Evolutionary conservation across 352 stramenopile species (phyloP).

Genomic region (Thraustochytrium sp.): DNA sequence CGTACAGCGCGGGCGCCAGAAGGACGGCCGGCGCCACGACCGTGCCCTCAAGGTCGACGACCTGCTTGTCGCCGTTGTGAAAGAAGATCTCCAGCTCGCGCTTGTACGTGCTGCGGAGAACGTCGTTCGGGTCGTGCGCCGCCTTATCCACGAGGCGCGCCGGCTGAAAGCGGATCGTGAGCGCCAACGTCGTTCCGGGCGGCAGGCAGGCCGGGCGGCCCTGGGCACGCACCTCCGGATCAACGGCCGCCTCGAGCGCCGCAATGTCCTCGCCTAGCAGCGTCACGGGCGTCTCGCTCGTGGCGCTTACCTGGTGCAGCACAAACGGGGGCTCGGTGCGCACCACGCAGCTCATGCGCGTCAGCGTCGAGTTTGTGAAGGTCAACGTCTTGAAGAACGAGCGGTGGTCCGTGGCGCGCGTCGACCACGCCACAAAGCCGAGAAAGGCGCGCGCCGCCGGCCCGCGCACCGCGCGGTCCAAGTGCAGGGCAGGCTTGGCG

Average conservation of each 20-base stretch:
- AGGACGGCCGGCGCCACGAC: slow-evolving; percentile 1
- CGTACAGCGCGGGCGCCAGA: neutral
- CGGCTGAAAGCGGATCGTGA: slow-evolving; percentile 13
- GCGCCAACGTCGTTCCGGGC: neutral
- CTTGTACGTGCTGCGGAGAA: neutral
- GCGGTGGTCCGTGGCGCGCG: neutral
- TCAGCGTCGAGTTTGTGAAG: neutral
- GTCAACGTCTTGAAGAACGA: slow-evolving; percentile 36
- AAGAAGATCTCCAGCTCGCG: neutral
- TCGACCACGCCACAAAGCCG: slow-evolving; percentile 36
- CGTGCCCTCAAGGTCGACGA: slow-evolving; percentile 5
- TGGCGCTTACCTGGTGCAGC: neutral
- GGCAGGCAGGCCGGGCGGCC: neutral
- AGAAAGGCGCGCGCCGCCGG: neutral
- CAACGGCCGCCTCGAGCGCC: neutral
- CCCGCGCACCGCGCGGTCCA: neutral
- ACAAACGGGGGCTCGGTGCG: neutral
- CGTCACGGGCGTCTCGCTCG: neutral
- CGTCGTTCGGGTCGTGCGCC: slow-evolving; percentile 9
- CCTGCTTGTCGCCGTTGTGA: slow-evolving; percentile 18
- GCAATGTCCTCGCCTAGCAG: neutral
- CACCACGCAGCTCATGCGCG: neutral
- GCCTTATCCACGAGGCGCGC: neutral
- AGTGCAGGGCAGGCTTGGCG: neutral
- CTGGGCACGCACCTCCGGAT: neutral